Conservation (phyloP, 2,329 filamentous ascomycete genomes). For the Cordyceps javanica region DNA sequence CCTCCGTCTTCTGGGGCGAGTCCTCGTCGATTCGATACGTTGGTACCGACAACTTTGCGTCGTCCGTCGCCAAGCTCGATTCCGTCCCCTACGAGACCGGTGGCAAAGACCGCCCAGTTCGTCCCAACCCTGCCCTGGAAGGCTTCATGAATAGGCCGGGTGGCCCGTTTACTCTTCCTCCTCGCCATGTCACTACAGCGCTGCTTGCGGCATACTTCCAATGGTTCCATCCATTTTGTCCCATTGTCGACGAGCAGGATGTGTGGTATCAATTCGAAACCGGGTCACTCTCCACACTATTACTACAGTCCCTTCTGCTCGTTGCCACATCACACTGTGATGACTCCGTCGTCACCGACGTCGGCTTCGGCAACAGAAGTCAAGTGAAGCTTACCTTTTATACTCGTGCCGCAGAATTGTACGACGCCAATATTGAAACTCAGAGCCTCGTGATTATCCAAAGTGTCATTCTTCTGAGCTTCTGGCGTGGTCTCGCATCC, state of each 20-base stretch:
- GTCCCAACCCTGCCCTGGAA: constrained; percentile 25
- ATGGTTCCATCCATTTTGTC: constrained; percentile 48
- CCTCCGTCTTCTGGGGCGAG: constrained; percentile 36
- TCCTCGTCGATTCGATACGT: constrained; percentile 40
- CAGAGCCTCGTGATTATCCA: constrained; percentile 39
- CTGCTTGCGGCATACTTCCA: constrained; percentile 42
- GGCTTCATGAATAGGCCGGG: constrained; percentile 8
- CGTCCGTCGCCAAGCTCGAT: constrained; percentile 24
- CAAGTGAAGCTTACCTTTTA: constrained; percentile 41
- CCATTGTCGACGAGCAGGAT: constrained; percentile 39
- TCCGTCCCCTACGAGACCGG: constrained; percentile 24
- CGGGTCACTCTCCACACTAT: constrained; percentile 35
- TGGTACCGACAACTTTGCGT: constrained; percentile 25
- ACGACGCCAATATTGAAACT: constrained; percentile 41
- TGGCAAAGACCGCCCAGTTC: constrained; percentile 25
- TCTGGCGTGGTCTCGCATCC: constrained; percentile 39
- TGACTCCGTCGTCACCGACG: constrained; percentile 30
- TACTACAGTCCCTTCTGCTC: constrained; percentile 43
- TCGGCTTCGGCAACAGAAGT: constrained; percentile 36
- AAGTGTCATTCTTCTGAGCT: constrained; percentile 42
- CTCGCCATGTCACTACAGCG: constrained; percentile 27
- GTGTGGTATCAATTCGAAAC: constrained; percentile 30
- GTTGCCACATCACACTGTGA: constrained; percentile 43
- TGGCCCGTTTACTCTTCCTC: constrained; percentile 34
- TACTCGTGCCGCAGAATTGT: constrained; percentile 39